Percentiles rank a stretch among this genome's conserved stretches.
These are phyloP conservation scores for Vickermania spadyakhi DNA, from an alignment of 208 protist species.

Conservation along the genomic window DNA sequence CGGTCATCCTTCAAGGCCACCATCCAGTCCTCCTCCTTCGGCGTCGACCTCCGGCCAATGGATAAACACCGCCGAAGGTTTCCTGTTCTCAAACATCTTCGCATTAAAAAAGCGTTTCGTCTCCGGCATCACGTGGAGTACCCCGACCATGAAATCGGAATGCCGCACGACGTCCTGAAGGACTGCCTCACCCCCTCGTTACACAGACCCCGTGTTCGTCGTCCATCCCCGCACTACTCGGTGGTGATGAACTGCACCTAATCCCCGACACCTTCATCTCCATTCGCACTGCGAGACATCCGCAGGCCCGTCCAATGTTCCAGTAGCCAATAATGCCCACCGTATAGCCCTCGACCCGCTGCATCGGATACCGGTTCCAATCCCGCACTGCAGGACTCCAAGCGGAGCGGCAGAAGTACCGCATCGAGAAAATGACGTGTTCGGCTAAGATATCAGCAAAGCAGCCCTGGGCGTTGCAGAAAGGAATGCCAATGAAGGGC, in stretches of 20 bases:
- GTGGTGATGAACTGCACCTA: constrained; percentile 10
- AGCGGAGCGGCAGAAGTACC: constrained; percentile 74
- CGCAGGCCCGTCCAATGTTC: constrained; percentile 46
- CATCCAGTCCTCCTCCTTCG: constrained; percentile 39
- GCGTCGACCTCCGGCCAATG: constrained; percentile 49
- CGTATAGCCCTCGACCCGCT: constrained; percentile 35
- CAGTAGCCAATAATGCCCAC: constrained; percentile 75
- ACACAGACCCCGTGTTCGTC: constrained; percentile 41
- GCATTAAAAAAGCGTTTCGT: constrained; percentile 49
- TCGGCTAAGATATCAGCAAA: constrained; percentile 40
- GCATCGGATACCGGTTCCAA: constrained; percentile 49
- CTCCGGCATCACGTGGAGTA: constrained; percentile 47
- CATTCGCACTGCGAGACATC: constrained; percentile 19
- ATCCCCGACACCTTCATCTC: constrained; percentile 44
- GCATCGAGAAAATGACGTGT: constrained; percentile 49
- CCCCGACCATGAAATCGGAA: constrained; percentile 58
- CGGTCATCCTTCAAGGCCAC: constrained; percentile 26
- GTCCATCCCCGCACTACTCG: background rate
- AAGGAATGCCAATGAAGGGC: constrained; percentile 34
- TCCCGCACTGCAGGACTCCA: constrained; percentile 22
- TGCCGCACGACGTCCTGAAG: constrained; percentile 29
- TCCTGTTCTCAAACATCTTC: constrained; percentile 50
- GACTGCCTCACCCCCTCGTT: constrained; percentile 10
- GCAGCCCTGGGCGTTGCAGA: constrained; percentile 46
- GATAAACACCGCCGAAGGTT: constrained; percentile 55